Conservation (phyloP, 2,329 filamentous ascomycete species). For the Diplodia intermedia region DNA sequence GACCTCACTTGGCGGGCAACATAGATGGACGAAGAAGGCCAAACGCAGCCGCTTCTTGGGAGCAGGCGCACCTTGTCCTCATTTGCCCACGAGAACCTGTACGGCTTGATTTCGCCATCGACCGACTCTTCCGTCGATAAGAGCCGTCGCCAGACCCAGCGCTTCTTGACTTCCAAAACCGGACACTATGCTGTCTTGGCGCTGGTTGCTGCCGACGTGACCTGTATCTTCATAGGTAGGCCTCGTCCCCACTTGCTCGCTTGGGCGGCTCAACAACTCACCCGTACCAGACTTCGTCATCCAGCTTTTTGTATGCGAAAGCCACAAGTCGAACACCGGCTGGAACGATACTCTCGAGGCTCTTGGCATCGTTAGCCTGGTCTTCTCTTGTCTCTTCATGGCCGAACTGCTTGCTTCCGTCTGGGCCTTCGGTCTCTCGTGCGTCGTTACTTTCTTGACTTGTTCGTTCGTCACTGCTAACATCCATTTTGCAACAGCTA, state of each 20-base stretch:
- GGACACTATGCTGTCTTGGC: slow-evolving; percentile 59
- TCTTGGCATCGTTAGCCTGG: slow-evolving; percentile 61
- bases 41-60: slow-evolving; percentile 29
- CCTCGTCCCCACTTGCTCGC: not conserved
- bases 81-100: slow-evolving; percentile 6
- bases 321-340: slow-evolving; percentile 38
- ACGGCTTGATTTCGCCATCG: slow-evolving; percentile 4
- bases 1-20: not conserved
- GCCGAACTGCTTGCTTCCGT: slow-evolving; percentile 65
- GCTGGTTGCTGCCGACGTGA: slow-evolving; percentile 59
- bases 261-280: not conserved
- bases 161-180: slow-evolving; percentile 54
- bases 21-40: slow-evolving; percentile 22
- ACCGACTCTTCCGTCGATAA: slow-evolving; percentile 17
- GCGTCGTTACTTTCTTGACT: slow-evolving; percentile 41
- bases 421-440: slow-evolving; percentile 68
- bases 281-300: slow-evolving; percentile 55
- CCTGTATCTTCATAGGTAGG: slow-evolving; percentile 57
- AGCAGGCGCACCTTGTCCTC: slow-evolving; percentile 10
- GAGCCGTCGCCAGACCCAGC: slow-evolving; percentile 39
- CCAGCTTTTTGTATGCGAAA: slow-evolving; percentile 57
- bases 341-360: slow-evolving; percentile 51
- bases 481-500: slow-evolving; percentile 36
- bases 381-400: slow-evolving; percentile 71
- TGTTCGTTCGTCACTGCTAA: not conserved